Base-by-base conservation (phyloP, 1,284 basidiomycete species). In the Moesziomyces sp. region DNA sequence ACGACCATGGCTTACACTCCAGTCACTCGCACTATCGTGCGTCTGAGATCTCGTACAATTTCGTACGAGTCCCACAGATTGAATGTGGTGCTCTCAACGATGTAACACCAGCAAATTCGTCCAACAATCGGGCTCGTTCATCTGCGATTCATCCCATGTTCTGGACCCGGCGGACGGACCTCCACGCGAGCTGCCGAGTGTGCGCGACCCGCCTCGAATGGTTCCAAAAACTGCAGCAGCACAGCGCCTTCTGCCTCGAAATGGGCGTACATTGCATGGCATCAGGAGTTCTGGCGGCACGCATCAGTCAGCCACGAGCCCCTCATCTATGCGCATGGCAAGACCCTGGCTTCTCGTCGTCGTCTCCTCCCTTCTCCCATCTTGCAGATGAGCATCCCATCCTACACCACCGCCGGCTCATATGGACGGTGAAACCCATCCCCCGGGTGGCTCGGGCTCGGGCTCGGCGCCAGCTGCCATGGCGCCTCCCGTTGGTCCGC, bases 141-240 rank as follows among this genome's bases (percentile, higher is more conserved):
- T 34, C 30, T 34, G 30, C 30, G 30, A 34, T 34, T 13, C 30
- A 13, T 34, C 30, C 13, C 10, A 34, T 34, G 10, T 34, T 43
- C 54, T 56, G 46, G 54, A 48, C 46, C 46, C 45, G 50, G 52
- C 54, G 64, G 53, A 53, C 58, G 50, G 58, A 50, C 58, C 65
- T 68, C 65, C 65, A 68, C 65, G 58, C 64, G 58, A 55, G 44
- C 28, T 26, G 24, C 18, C 21, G 44, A 13, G 44, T 5, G 11
- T 45, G 44, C 44, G n/a, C 19, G 44, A 13, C 44, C 21, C 7
- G n/a, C 21, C 7, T 14, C 13, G 11, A 13, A 4, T 16, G 26
- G 28, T 21, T 23, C 18, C 18, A 38, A 19, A 34, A 47, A 57
- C 21, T 9, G 6, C 34, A 16, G 30, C 10, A 14, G 28, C 47